phyloP scores from a whole-genome alignment of 768 basidiomycete species.

The Boletus fagicola region DNA sequence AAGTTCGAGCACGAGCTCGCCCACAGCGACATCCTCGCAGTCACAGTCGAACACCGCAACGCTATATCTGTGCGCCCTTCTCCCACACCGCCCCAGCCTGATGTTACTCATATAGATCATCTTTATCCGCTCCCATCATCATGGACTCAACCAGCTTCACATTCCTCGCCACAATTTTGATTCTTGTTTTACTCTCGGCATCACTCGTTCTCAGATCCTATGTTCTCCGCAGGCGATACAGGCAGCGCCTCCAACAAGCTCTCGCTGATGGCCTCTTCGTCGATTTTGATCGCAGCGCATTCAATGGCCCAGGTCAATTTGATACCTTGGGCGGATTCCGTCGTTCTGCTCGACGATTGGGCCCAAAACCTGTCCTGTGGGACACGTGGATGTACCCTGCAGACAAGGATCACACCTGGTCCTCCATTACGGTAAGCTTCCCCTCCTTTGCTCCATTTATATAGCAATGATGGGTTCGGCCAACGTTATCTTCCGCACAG shows the following conservation, averaged over 20 bases:
- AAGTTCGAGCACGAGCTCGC: background rate
- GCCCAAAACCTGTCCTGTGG: conserved; percentile 17
- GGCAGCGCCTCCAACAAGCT: conserved; percentile 51
- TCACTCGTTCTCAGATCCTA: conserved; percentile 65
- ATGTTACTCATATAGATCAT: background rate
- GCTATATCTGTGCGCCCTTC: conserved; percentile 29
- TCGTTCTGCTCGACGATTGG: conserved; percentile 7
- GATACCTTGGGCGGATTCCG: background rate
- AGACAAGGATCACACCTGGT: conserved; percentile 4
- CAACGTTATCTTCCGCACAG: conserved; percentile 7
- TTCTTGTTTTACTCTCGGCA: conserved; percentile 63
- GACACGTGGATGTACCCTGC: conserved; percentile 15
- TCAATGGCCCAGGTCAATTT: background rate
- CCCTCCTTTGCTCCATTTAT: background rate
- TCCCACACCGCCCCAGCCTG: conserved; percentile 12
- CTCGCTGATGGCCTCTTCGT: conserved; percentile 44
- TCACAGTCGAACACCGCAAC: conserved; percentile 19
- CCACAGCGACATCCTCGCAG: conserved; percentile 5
- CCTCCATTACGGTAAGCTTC: conserved; percentile 15
- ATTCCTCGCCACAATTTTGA: conserved; percentile 68
- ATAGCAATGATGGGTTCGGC: background rate
- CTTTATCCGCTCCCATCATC: conserved; percentile 1
- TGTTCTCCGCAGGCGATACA: conserved; percentile 57
- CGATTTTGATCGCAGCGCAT: conserved; percentile 28
- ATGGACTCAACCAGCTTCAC: conserved; percentile 50